Percentiles rank a stretch among this genome's conserved stretches.
Evolutionary conservation across 202 grass and related monocot genomes (phyloP).

Genomic region (Hordeum pubiflorum): DNA sequence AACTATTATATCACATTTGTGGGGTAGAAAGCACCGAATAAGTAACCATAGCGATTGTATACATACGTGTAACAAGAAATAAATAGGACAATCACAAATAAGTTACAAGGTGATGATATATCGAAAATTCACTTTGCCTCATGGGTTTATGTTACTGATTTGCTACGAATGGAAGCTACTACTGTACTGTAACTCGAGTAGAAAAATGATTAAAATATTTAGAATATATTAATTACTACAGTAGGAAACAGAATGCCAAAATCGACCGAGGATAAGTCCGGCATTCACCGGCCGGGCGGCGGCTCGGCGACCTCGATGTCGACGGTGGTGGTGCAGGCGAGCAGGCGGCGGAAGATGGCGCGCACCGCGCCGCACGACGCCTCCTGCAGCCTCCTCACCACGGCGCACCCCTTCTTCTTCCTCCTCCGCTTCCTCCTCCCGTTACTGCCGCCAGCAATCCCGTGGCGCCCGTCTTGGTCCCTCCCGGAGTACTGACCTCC

Average conservation of each 20-base stretch:
- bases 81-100: constrained; percentile 22
- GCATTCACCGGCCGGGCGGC: constrained; percentile 5
- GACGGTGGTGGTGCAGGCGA: constrained; percentile 52
- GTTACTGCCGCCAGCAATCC: not conserved
- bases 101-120: constrained; percentile 18
- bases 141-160: constrained; percentile 7
- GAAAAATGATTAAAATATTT: not conserved
- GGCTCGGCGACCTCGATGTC: constrained; percentile 43
- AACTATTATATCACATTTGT: not conserved
- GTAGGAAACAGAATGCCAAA: not conserved
- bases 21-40: not conserved
- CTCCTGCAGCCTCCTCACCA: constrained; percentile 41
- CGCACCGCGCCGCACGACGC: constrained; percentile 41
- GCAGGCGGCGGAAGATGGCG: constrained; percentile 52
- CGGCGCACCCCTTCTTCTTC: constrained; percentile 28
- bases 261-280: not conserved
- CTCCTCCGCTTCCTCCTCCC: not conserved
- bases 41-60: not conserved
- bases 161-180: not conserved
- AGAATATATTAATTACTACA: not conserved
- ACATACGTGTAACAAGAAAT: not conserved
- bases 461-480: not conserved
- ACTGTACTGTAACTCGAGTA: not conserved
- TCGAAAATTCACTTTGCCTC: no score
- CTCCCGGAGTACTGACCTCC: not conserved